Conservation (phyloP, 2,329 filamentous ascomycete species). For the Arthroderma sp. region DNA sequence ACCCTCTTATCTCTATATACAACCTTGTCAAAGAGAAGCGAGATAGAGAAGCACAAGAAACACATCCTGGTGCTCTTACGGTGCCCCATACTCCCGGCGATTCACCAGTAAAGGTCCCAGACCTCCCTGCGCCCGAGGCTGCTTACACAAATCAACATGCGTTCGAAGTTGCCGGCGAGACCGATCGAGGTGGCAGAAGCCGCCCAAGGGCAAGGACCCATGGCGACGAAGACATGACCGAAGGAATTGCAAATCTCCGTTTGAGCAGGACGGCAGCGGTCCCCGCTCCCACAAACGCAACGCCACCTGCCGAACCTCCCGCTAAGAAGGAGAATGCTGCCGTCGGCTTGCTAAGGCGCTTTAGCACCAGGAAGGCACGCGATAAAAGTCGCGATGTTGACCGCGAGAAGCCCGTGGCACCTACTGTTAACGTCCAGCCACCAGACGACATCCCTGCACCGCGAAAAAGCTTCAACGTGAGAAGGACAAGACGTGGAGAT, state of each 20-base stretch:
- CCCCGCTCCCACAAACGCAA: constrained; percentile 37
- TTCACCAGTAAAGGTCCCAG: constrained; percentile 50
- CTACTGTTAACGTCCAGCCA: constrained; percentile 68
- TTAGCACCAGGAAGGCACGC: constrained; percentile 69
- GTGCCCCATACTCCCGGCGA: constrained; percentile 46
- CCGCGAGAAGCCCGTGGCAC: constrained; percentile 45
- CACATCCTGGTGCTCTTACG: constrained; percentile 45
- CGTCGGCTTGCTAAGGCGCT: constrained; percentile 68
- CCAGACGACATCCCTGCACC: constrained; percentile 55
- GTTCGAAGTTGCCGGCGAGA: constrained; percentile 84
- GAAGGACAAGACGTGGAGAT: constrained; percentile 44
- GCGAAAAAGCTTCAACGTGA: constrained; percentile 81
- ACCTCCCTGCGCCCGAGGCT: constrained; percentile 67
- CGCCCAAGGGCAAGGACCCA: constrained; percentile 82
- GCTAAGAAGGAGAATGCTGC: constrained; percentile 78
- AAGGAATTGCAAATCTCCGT: constrained; percentile 55
- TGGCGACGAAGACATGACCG: constrained; percentile 78
- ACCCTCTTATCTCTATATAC: constrained; percentile 84
- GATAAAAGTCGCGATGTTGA: constrained; percentile 34
- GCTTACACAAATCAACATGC: constrained; percentile 76
- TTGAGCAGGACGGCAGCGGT: constrained; percentile 36
- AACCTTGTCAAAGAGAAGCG: constrained; percentile 93
- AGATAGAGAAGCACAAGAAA: constrained; percentile 55
- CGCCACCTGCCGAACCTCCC: constrained; percentile 46
- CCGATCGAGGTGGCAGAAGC: constrained; percentile 59